Conservation (phyloP, 805 yeast genomes). For the Isabelozyma heimii region DNA sequence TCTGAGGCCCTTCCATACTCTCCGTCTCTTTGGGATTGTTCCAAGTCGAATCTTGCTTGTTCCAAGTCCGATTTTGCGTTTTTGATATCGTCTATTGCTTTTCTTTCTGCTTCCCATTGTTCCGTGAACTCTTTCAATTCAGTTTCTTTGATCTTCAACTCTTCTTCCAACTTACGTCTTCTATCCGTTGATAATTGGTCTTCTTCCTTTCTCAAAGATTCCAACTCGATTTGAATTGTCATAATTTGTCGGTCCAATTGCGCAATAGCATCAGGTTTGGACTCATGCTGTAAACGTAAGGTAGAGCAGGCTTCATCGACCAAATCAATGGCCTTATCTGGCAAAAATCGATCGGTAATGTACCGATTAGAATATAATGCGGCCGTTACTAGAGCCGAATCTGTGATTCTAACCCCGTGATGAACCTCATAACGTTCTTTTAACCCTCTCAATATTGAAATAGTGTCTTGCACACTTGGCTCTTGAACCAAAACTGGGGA, state of each 20-base stretch:
- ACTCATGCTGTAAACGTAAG: constrained; percentile 89
- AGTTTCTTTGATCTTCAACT: constrained; percentile 56
- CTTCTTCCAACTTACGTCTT: constrained; percentile 67
- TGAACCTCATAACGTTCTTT: constrained; percentile 95
- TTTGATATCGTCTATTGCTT: constrained; percentile 73
- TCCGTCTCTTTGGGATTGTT: constrained; percentile 78
- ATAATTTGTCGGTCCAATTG: constrained; percentile 83
- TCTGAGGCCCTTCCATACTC: constrained; percentile 87
- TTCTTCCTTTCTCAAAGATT: constrained; percentile 88
- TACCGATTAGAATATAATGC: constrained; percentile 87
- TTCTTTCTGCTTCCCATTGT: constrained; percentile 83
- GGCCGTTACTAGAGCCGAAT: constrained; percentile 90
- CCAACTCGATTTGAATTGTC: constrained; percentile 94
- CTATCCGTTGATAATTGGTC: constrained; percentile 82
- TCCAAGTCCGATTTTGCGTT: constrained; percentile 80
- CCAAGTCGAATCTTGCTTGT: constrained; percentile 78
- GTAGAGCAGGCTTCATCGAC: constrained; percentile 98
- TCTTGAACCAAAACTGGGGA: constrained; percentile 85
- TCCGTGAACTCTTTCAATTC: constrained; percentile 72
- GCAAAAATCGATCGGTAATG: constrained; percentile 85
- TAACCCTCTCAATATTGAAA: constrained; percentile 87
- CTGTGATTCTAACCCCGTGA: constrained; percentile 94
- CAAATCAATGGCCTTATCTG: constrained; percentile 95
- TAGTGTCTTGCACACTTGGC: constrained; percentile 88
- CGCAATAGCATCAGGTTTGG: constrained; percentile 93